A percentile compares a stretch with the other conserved stretches of the same genome.
Evolutionary conservation across 2,329 filamentous ascomycete genomes (phyloP).

Genomic region (Fusarium albosuccineum): DNA sequence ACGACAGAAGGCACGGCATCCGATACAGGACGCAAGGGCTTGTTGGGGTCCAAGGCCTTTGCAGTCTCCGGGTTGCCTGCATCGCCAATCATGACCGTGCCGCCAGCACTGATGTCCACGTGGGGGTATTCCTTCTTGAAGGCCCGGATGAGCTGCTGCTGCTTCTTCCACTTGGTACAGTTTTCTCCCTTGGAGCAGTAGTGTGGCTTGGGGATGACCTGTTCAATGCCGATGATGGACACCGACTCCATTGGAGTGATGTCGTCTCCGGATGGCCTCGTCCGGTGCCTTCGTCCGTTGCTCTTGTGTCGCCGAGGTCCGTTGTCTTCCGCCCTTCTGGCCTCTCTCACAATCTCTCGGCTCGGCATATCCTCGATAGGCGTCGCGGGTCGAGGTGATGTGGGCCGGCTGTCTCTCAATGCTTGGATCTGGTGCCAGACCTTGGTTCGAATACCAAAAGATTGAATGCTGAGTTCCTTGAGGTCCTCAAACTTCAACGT

Average conservation of each 20-base stretch:
- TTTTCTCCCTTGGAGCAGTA: constrained; percentile 88
- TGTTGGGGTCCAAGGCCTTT: constrained; percentile 66
- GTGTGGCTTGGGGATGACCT: constrained; percentile 86
- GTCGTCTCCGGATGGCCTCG: constrained; percentile 66
- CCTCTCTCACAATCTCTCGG: constrained; percentile 62
- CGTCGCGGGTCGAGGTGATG: constrained; percentile 67
- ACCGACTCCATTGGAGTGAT: constrained; percentile 86
- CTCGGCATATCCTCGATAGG: constrained; percentile 72
- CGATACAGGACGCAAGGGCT: constrained; percentile 75
- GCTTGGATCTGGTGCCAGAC: constrained; percentile 84
- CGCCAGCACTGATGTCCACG: constrained; percentile 65
- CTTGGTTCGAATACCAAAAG: constrained; percentile 83
- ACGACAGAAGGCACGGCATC: constrained; percentile 85
- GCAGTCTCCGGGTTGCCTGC: constrained; percentile 81
- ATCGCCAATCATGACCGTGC: constrained; percentile 82
- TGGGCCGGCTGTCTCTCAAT: constrained; percentile 69
- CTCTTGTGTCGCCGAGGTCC: constrained; percentile 55
- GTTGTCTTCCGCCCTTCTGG: constrained; percentile 54
- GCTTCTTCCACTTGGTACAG: constrained; percentile 84
- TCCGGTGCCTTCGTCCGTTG: constrained; percentile 56
- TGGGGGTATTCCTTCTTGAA: constrained; percentile 82
- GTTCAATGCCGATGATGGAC: constrained; percentile 92
- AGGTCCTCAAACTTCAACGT: constrained; percentile 93
- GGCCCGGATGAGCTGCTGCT: constrained; percentile 81
- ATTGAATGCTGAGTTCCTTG: constrained; percentile 83